Base-by-base conservation (phyloP, 1,284 basidiomycete genomes). In the Papiliotrema fonsecae region DNA sequence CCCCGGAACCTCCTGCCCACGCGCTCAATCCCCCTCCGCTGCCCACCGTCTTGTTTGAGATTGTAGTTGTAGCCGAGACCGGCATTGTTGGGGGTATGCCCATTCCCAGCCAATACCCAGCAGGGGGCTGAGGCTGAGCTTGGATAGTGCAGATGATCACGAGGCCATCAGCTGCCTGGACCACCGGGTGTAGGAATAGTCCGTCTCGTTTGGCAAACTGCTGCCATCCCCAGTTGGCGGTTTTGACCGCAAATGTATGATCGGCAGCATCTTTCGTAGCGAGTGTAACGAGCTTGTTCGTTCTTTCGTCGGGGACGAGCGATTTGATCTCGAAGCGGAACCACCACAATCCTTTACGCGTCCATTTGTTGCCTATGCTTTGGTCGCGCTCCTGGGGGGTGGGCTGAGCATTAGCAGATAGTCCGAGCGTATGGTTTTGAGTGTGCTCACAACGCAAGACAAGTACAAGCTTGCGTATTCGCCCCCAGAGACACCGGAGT, bases 201-300 rank as follows among this genome's bases (percentile, higher is more conserved):
- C 73, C 69, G 51, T 90, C 86, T 55, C 88, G 78, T 44, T 81
- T 81, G 24, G 86, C 83, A 69, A 91, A 92, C 63, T 62, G 74
- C 50, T 78, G 84, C 85, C 85, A 87, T 69, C 87, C 87, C 86
- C 87, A 88, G 64, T 88, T 88, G 36, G 84, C 83, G 4, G 86
- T 87, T 75, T 86, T 86, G 68, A 81, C 82, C 11, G 85, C 87
- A 57, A 89, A 91, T 1, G 84, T 82, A 65, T 90, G 88, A 56
- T 90, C 86, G 44, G 82, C 79, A 0, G 88, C 88, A 64, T 91
- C 88, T 65, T 88, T 90, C 40, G 76, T 69, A 52, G 85, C 18
- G 77, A 67, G 49, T 2, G 55, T 55, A 22, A 56, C 44, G 28
- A 49, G 21, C 50, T 62, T 62, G 49, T 45, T 40, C n/a, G 51